Evolutionary conservation across 2,329 filamentous ascomycete species (phyloP), one percentile per base, ranked within the genome.

Genomic region (Alternaria tenuissima): DNA sequence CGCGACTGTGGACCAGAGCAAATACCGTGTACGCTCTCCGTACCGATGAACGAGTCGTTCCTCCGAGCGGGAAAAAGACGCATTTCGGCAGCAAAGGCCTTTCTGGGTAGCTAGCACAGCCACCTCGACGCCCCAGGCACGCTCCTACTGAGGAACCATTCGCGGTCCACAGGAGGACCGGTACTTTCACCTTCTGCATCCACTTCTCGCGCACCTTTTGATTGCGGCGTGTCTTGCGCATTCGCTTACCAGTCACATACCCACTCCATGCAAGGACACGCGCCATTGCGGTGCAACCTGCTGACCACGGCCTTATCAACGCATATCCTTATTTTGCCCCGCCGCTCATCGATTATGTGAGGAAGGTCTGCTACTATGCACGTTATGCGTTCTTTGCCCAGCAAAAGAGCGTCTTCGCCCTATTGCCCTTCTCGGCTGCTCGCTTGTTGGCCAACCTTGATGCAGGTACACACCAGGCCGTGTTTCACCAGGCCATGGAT

Each of bases 51-150:
- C 46, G 46, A 49, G 30, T 36, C 46, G 46, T 49, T 49, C 46
- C 9, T 36, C 46, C 12, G 34, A 41, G 16, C n/a, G 34, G n/a
- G 6, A 52, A 42, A 52, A 52, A 41, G 22, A 52, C 49, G 36
- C 49, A 52, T 38, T 20, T 41, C 49, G 34, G 49, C 36, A 20
- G n/a, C 16, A 39, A 3, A 14, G 16, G 26, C 52, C 44, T 46
- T 34, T 39, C 52, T 53, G 44, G n/a, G 41, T 51, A 39, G 20
- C 64, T 54, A 59, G 61, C 51, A 43, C 59, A 59, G 57, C 59
- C 61, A 57, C 52, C 52, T 18, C 30, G 30, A 54, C 61, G 58
- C 58, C 61, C 57, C 63, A 53, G 51, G 61, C 63, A 57, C 62
- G 59, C 43, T 49, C 57, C 64, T 44, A 34, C 42, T 55, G 48